Evolutionary conservation across 495 filamentous ascomycete species (phyloP), one percentile per base, ranked within the genome.

Genomic region (Xylaria curta): DNA sequence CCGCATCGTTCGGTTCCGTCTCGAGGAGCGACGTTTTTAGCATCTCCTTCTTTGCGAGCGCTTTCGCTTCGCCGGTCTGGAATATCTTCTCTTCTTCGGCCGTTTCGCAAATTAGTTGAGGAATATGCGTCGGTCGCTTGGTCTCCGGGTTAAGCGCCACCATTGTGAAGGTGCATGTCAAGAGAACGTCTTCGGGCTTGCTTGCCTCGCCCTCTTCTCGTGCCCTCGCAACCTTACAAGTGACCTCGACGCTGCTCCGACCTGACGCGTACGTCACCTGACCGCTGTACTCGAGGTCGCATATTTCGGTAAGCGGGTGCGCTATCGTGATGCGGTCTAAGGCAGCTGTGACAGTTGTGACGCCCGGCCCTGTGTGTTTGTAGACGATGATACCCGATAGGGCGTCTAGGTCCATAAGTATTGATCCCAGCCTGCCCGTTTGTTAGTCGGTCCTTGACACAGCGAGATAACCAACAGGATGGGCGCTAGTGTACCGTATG

Each of bases 111-210:
- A 88, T 75, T 0, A 97, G 80, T 2, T 89, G 89, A 12, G 88
- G 72, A 17, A 81, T 76, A 33, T 76, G 71, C 31, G 86, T 84
- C 17, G 85, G 88, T 82, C 88, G 91, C 81, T 93, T 94, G 1
- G 92, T 94, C 15, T 70, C 81, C 0, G 93, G 92, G 73, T 95
- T 88, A 1, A 95, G 83, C 1, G 93, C 94, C 49, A 85, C 90
- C 91, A 97, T 95, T 1, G 93, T 97, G 76, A 94, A 95, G 12
- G 91, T 89, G 80, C 93, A 95, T 4, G 90, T 93, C 73, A 95
- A 87, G 69, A 95, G 73, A 7, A 94, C 83, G 80, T 94, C 92
- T 51, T 91, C 90, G 0, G 88, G 85, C 73, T 85, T 86, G n/a
- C 86, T 84, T 24, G 82, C 76, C 72, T 89, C 81, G 7, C 89